Evolutionary conservation across 495 filamentous ascomycete genomes (phyloP).

Genomic region (Podospora conica): DNA sequence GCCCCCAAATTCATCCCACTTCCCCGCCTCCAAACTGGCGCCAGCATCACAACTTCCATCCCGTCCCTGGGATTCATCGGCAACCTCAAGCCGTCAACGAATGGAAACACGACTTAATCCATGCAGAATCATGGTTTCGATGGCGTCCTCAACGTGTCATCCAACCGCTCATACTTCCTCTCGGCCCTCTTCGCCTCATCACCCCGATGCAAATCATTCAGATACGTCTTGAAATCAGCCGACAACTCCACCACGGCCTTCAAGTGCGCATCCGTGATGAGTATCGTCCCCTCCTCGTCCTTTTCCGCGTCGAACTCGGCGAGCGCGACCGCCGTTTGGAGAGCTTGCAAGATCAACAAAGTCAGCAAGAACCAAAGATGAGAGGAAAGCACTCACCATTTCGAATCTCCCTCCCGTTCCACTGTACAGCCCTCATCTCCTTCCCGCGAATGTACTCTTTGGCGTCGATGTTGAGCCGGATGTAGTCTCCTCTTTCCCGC

Average conservation of each 20-base stretch:
- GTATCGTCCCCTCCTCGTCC: constrained; percentile 5
- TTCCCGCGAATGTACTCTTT: constrained; percentile 9
- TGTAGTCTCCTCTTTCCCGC: constrained; percentile 10
- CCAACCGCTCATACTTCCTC: not conserved
- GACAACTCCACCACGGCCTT: constrained; percentile 12
- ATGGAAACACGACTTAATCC: too few species aligned
- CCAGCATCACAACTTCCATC: too few species aligned
- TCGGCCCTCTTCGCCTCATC: too few species aligned
- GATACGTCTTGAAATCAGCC: constrained; percentile 21
- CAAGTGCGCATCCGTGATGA: constrained; percentile 13
- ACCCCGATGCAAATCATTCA: constrained; percentile 11
- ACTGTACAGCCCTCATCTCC: constrained; percentile 13
- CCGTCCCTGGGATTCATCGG: too few species aligned
- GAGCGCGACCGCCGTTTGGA: constrained; percentile 36
- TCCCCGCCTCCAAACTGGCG: too few species aligned
- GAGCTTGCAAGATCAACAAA: constrained; percentile 17
- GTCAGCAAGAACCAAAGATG: too few species aligned
- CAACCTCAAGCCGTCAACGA: too few species aligned
- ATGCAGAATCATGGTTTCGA: not conserved
- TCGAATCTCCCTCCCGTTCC: constrained; percentile 42
- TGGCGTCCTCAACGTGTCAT: not conserved
- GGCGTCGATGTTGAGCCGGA: constrained; percentile 5
- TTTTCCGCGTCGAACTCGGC: constrained; percentile 22
- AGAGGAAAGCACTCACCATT: constrained; percentile 24
- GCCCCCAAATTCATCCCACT: too few species aligned